Evolutionary conservation across 169 alveolate genomes (phyloP).

Genomic region (Babesia bovis): DNA sequence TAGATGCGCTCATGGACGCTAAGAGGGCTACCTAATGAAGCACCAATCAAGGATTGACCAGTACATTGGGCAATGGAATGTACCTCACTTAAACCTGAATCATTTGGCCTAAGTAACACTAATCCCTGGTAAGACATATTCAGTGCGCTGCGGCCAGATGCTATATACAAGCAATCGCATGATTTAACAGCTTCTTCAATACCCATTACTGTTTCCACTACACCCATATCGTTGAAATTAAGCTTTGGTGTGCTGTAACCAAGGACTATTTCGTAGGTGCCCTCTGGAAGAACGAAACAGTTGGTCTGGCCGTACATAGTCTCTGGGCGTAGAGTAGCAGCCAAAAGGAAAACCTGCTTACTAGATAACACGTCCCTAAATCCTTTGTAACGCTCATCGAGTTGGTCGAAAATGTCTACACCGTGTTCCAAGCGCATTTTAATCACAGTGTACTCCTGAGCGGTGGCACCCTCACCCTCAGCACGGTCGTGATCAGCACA

Average conservation of each 20-base stretch:
- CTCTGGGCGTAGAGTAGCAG: constrained; percentile 99
- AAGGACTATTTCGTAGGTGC: constrained; percentile 79
- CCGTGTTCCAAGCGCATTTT: constrained; percentile 76
- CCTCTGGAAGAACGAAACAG: constrained; percentile 95
- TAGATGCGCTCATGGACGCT: constrained; percentile 88
- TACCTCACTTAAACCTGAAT: constrained; percentile 35
- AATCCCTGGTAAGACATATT: constrained; percentile 92
- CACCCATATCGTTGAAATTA: constrained; percentile 69
- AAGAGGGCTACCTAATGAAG: constrained; percentile 91
- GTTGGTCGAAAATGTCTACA: background rate
- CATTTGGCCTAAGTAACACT: constrained; percentile 28
- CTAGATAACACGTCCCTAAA: constrained; percentile 42
- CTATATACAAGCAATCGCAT: constrained; percentile 69
- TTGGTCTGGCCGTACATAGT: constrained; percentile 99
- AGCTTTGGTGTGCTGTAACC: constrained; percentile 75
- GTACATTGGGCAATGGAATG: constrained; percentile 58
- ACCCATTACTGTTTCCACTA: constrained; percentile 63
- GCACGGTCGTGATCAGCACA: constrained; percentile 98
- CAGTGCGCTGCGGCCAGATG: constrained; percentile 71
- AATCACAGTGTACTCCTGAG: constrained; percentile 97
- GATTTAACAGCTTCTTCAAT: constrained; percentile 61
- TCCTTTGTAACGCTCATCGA: constrained; percentile 5
- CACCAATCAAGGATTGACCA: constrained; percentile 93
- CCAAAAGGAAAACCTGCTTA: constrained; percentile 88
- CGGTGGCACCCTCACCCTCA: constrained; percentile 83